Evolutionary conservation across 352 stramenopile species (phyloP), one percentile per base, ranked within the genome.

Genomic region (Globisporangium irregulare): DNA sequence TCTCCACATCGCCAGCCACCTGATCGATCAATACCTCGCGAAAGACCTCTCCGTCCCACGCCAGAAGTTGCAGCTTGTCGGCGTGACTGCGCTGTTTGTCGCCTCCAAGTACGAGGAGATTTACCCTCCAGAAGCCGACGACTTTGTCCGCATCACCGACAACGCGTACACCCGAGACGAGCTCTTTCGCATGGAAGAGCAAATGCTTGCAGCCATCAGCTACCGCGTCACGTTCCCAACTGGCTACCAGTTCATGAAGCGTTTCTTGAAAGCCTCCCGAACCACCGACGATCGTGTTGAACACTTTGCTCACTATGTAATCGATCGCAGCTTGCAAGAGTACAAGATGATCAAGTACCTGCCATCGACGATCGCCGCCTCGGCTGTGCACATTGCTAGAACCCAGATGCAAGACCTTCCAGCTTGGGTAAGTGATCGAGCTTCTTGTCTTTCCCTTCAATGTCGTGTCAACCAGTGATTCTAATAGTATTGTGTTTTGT

Each of bases 91-190:
- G n/a, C 84, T 99, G 29, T 94, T 99, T 18, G 90, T 99, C 43
- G 97, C 97, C 22, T 92, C 91, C 67, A 99, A 99, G 75, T 99
- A 99, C 72, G 97, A 99, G 74, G 97, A 99, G 72, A 98, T 99
- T 59, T 98, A 98, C 72, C 94, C 96, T 3, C 94, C 93, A 0
- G 91, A 97, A 76, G 84, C 86, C 24, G 67, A 89, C 29, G 97
- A 99, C 70, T 99, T 97, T 75, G 95, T 99, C 6, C 98, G 98
- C 70, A 98, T 99, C 71, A 99, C 95, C 0, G 96, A 99, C 81
- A 95, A 96, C 68, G 94, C 97, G 18, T 99, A 99, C 84, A 90
- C 84, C 6, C 76, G 78, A 6, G 76, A 91, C 1, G 80, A 95
- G 66, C 72, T 96, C 20, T 93, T 96, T 46, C 54, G 82, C 29